Conservation (phyloP, 192 early-diverging fungal species). For the Backusella sp. region DNA sequence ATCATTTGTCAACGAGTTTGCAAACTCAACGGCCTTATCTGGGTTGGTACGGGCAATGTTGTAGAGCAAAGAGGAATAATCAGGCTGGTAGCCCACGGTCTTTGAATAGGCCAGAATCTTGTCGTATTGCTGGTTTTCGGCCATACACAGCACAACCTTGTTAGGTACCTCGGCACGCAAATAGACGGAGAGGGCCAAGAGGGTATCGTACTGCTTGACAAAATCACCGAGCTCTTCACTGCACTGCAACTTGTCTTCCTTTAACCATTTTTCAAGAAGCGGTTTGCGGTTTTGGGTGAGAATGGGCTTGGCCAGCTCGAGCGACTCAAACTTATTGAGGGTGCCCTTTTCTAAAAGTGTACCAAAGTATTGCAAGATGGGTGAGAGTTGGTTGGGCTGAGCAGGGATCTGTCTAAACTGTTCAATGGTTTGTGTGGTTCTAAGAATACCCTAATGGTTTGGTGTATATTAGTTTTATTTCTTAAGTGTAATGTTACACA, state of each 20-base stretch:
- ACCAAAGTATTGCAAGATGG: constrained; percentile 98
- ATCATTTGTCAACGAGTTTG: constrained; percentile 80
- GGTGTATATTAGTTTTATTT: neutral
- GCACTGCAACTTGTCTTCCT: constrained; percentile 98
- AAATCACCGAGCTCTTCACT: constrained; percentile 98
- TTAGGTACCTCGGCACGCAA: constrained; percentile 89
- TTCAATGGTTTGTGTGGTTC: constrained; percentile 93
- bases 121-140: constrained; percentile 92
- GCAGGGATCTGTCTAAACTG: constrained; percentile 85
- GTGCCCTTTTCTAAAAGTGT: constrained; percentile 92
- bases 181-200: constrained; percentile 93
- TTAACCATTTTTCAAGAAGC: constrained; percentile 96
- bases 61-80: constrained; percentile 88
- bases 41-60: constrained; percentile 88
- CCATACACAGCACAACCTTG: constrained; percentile 97
- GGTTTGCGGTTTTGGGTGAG: constrained; percentile 88
- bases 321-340: constrained; percentile 92
- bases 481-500: neutral
- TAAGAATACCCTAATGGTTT: constrained; percentile 76
- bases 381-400: constrained; percentile 76
- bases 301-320: constrained; percentile 92
- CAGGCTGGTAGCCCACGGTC: constrained; percentile 90
- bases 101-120: constrained; percentile 96
- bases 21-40: constrained; percentile 94
- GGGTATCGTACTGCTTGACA: constrained; percentile 87